Base-by-base conservation (phyloP, 1,139 yeast species). In the Pichia sp. region DNA sequence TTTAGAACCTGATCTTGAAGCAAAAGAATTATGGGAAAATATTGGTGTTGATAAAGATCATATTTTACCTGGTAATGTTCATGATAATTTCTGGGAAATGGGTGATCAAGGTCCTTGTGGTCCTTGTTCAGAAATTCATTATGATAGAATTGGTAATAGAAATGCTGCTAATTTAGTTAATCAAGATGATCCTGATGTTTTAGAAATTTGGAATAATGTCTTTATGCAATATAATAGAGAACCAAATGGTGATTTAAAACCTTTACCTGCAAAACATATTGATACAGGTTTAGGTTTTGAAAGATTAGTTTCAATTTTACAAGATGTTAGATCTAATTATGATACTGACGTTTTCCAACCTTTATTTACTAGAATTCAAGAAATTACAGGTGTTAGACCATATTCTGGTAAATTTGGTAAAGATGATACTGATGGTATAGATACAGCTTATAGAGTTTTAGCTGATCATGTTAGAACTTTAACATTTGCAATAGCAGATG, bases 41-140 rank as follows among this genome's bases (percentile, higher is more conserved):
- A 83, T 82, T 33, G 99, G 99, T 52, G 95, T 91, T 44, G 74
- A 79, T 25, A 95, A 85, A 52, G 91, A 82, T 61, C 97, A 88
- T 61, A 89, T 91, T 53, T 69, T 91, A 52, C 95, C 96, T 20
- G 99, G 98, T 44, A 70, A 79, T 51, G 84, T 80, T 42, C 71
- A 79, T 60, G 99, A 91, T 62, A 91, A 91, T 68, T 91, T 91
- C 64, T 91, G 99, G 99, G 99, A 93, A 70, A 91, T 91, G 99
- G 99, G 99, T 54, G 99, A 93, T 60, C 97, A 89, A 68, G 99
- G 99, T 52, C 99, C 99, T 35, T 91, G 99, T 71, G 99, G 99
- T 49, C 99, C 99, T 39, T 93, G 98, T 68, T 84, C 95, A 17
- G 98, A 91, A 65, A 76, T 91, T 54, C 99, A 91, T 64, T 91